Base-by-base conservation (phyloP, 352 stramenopile genomes). In the Phytophthora ohioensis region DNA sequence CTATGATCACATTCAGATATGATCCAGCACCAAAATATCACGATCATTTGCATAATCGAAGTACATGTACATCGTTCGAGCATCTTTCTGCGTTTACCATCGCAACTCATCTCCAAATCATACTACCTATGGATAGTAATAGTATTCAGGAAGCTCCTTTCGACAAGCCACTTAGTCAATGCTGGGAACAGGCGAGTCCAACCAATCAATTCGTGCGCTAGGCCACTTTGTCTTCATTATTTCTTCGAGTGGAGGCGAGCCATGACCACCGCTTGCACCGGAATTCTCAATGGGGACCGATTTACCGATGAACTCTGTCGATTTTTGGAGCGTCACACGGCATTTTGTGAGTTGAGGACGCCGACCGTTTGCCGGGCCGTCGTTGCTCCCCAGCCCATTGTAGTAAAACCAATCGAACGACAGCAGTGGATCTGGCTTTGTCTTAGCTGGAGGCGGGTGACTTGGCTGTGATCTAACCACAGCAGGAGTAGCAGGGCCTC, bases 161-260 rank as follows among this genome's bases (percentile, higher is more conserved):
- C 10, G 8, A 5, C 15, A 9, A 12, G 27, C 13, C 42, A 7
- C 2, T 39, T 81, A 93, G 62, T 91, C 80, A 31, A 91, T 74
- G 41, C 62, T 84, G 6, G 85, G 85, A 12, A 80, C 67, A 12
- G 60, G 34, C 42, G 74, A 59, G 13, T 74, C 76, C 5, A 75
- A 32, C 87, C 87, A 94, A 27, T 84, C 51, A n/a, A 92, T 78
- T 31, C 46, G 57, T 31, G 84, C 84, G 15, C 55, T 70, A 0
- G 66, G 70, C 88, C 88, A 96, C 59, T 91, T 92, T 36, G 88
- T 96, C 54, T 85, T 86, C 48, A 96, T 67, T 48, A 94, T 87
- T 66, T 93, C 87, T 70, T 96, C 88, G 4, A 96, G 63, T 1
- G 85, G 76, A 51, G 75, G 67, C 5, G 75, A 84, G 1, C 68